phyloP scores from a whole-genome alignment of 2,329 filamentous ascomycete species.

The Venturia asperata region DNA sequence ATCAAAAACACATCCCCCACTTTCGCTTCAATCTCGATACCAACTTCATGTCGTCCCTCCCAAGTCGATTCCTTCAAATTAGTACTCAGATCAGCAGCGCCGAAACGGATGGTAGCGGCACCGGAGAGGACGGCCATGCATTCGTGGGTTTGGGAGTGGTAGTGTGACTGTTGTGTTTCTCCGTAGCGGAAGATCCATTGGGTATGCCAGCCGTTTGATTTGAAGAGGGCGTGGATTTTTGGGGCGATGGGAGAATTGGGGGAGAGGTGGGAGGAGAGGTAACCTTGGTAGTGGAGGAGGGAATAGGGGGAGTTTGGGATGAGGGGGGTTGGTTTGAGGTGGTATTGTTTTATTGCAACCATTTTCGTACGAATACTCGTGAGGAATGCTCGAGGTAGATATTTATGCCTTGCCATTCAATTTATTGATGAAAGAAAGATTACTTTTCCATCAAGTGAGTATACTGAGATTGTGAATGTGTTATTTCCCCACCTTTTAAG shows the following conservation, averaged over 20 bases:
- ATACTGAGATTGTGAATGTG: no score
- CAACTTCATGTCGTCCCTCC: conserved; percentile 38
- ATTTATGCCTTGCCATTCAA: no score
- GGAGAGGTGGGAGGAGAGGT: conserved; percentile 29
- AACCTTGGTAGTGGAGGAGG: conserved; percentile 46
- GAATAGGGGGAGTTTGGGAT: conserved; percentile 38
- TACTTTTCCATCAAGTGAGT: no score
- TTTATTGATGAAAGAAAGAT: no score
- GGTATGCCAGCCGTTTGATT: conserved; percentile 45
- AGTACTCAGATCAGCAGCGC: conserved; percentile 43
- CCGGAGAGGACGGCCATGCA: conserved; percentile 52
- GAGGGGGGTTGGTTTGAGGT: conserved; percentile 14
- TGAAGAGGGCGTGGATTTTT: conserved; percentile 40
- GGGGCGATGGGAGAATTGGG: conserved; percentile 25
- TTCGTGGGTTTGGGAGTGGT: conserved; percentile 51
- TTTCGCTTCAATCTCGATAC: conserved; percentile 42
- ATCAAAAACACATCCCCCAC: conserved; percentile 54
- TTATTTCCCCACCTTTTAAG: no score
- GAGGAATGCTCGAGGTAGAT: no score
- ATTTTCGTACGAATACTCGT: background rate
- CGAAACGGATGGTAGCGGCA: conserved; percentile 47
- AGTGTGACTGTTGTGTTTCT: conserved; percentile 48
- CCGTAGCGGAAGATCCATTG: conserved; percentile 55
- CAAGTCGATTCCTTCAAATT: conserved; percentile 37
- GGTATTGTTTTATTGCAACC: conserved; percentile 8